phyloP scores from a whole-genome alignment of 257 asterid species.

The Lithospermum erythrorhizon region DNA sequence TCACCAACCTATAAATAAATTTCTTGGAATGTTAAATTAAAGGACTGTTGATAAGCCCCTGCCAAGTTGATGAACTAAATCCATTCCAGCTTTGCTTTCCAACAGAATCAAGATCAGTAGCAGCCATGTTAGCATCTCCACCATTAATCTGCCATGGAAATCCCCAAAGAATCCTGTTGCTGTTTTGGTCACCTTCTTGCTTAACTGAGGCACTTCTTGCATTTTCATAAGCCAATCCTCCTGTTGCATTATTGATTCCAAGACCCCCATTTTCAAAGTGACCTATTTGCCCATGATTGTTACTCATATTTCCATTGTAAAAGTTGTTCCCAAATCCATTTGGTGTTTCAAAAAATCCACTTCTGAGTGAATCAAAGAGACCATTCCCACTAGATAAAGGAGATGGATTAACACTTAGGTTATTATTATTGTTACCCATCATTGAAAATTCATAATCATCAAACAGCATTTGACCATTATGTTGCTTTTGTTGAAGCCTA shows the following conservation, averaged over 20 bases:
- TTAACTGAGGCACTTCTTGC: conserved; percentile 32
- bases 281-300: not conserved
- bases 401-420: not conserved
- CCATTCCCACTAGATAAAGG: conserved; percentile 2
- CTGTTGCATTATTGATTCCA: conserved; percentile 25
- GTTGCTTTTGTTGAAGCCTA: conserved; percentile 48
- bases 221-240: conserved; percentile 15
- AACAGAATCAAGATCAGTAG: conserved; percentile 26
- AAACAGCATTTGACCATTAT: conserved; percentile 25
- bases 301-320: conserved; percentile 20
- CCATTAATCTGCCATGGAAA: conserved; percentile 55
- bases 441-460: conserved; percentile 18
- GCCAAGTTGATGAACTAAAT: conserved; percentile 53
- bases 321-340: conserved; percentile 22
- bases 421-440: conserved; percentile 23
- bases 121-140: conserved; percentile 23
- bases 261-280: conserved; percentile 23
- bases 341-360: conserved; percentile 34
- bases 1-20: not conserved
- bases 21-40: conserved; percentile 35
- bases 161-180: conserved; percentile 46
- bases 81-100: conserved; percentile 44
- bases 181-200: conserved; percentile 46
- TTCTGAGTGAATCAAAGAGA: conserved; percentile 25
- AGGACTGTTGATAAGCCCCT: conserved; percentile 74